Evolutionary conservation across 345 rosid species (phyloP).

Genomic region (Rhizophora apiculata): DNA sequence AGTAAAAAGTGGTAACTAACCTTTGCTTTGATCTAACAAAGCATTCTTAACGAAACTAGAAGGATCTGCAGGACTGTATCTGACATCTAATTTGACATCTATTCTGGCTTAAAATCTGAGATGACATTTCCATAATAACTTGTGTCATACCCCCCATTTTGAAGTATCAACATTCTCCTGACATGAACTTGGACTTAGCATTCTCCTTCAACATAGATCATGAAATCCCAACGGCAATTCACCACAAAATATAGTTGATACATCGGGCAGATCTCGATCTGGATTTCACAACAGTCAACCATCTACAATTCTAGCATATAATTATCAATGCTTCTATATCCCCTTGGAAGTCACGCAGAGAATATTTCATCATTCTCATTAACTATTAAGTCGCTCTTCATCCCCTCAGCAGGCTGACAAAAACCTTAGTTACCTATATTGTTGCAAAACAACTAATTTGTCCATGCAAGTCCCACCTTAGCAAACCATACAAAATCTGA

Average conservation of each 20-base stretch:
- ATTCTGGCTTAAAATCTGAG: constrained; percentile 19
- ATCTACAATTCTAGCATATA: constrained; percentile 12
- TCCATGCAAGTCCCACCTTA: not conserved
- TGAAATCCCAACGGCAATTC: constrained; percentile 10
- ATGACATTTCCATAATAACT: constrained; percentile 13
- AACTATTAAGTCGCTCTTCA: constrained; percentile 14
- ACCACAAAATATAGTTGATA: not conserved
- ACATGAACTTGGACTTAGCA: constrained; percentile 12
- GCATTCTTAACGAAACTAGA: constrained; percentile 29
- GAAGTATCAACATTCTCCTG: constrained; percentile 9
- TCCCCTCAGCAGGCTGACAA: constrained; percentile 17
- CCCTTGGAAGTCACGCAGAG: not conserved
- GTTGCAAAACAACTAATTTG: constrained; percentile 3
- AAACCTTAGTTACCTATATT: not conserved
- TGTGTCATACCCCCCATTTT: constrained; percentile 1
- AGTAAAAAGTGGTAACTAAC: constrained; percentile 35
- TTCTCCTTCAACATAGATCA: constrained; percentile 6
- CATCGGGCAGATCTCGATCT: not conserved
- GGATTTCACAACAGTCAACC: constrained; percentile 8
- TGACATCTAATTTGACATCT: constrained; percentile 22
- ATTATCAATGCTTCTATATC: constrained; percentile 10
- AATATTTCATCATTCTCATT: constrained; percentile 15
- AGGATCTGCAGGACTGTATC: constrained; percentile 25
- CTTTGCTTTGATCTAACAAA: constrained; percentile 31
- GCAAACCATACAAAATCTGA: constrained; percentile 14